Evolutionary conservation across 2,329 filamentous ascomycete species (phyloP).

Genomic region (Sporothrix pallida): DNA sequence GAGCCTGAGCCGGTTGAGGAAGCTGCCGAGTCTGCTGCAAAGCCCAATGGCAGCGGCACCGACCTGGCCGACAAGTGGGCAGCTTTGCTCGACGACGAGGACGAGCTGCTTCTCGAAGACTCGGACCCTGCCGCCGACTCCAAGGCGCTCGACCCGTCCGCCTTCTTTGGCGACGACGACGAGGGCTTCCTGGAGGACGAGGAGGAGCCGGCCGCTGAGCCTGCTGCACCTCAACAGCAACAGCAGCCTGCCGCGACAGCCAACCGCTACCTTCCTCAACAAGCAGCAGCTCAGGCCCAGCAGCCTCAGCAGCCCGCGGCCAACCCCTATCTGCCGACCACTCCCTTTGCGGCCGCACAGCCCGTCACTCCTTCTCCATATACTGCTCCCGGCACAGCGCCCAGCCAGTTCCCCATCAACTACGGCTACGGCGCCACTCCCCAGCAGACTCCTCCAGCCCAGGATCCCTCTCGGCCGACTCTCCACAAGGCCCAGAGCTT

Average conservation of each 20-base stretch:
- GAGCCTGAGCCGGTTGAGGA: slow-evolving; percentile 30
- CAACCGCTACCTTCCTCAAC: slow-evolving; percentile 36
- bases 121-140: slow-evolving; percentile 39
- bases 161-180: slow-evolving; percentile 80
- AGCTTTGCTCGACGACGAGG: slow-evolving; percentile 76
- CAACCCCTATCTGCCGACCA: slow-evolving; percentile 37
- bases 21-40: slow-evolving; percentile 19
- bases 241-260: background rate
- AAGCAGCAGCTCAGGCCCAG: slow-evolving; percentile 25
- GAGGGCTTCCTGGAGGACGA: slow-evolving; percentile 83
- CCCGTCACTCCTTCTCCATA: slow-evolving; percentile 27
- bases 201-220: slow-evolving; percentile 44
- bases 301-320: slow-evolving; percentile 27
- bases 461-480: slow-evolving; percentile 39
- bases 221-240: slow-evolving; percentile 36
- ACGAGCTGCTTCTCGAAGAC: slow-evolving; percentile 68
- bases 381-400: background rate
- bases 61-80: slow-evolving; percentile 84
- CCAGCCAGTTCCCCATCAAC: slow-evolving; percentile 31
- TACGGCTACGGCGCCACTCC: slow-evolving; percentile 34
- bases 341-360: slow-evolving; percentile 24
- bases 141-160: slow-evolving; percentile 64
- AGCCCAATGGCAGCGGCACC: slow-evolving; percentile 50
- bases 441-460: slow-evolving; percentile 37
- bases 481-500: slow-evolving; percentile 75